Conservation (phyloP, 345 rosid genomes). For the Firmiana major region DNA sequence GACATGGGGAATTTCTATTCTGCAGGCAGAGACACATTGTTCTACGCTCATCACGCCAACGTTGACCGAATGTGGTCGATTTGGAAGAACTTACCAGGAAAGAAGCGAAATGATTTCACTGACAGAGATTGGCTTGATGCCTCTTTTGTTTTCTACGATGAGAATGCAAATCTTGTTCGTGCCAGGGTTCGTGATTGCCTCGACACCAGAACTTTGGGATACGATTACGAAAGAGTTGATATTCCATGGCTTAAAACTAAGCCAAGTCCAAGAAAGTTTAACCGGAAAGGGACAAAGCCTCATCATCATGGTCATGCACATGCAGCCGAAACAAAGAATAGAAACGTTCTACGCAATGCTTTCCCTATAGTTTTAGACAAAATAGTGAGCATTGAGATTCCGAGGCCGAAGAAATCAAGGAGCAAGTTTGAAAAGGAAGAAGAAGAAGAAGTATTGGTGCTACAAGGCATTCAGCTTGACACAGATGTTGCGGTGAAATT, state of each 20-base stretch:
- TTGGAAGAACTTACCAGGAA: constrained; percentile 47
- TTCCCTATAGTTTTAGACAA: constrained; percentile 42
- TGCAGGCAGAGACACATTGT: constrained; percentile 53
- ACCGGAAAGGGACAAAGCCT: constrained; percentile 7
- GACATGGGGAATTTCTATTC: constrained; percentile 65
- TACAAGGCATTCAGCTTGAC: constrained; percentile 39
- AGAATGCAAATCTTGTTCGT: constrained; percentile 49
- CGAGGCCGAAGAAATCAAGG: constrained; percentile 42
- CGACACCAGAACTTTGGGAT: constrained; percentile 32
- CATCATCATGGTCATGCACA: constrained; percentile 11
- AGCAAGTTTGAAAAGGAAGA: constrained; percentile 48
- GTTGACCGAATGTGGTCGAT: constrained; percentile 52
- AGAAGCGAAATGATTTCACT: constrained; percentile 29
- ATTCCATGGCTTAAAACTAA: constrained; percentile 46
- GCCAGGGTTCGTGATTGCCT: constrained; percentile 47
- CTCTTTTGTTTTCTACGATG: constrained; percentile 49
- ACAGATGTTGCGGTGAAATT: constrained; percentile 35
- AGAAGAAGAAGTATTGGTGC: constrained; percentile 44
- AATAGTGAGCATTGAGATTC: constrained; percentile 23
- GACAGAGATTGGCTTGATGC: constrained; percentile 52
- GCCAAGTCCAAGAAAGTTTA: constrained; percentile 38
- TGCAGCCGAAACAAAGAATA: constrained; percentile 25
- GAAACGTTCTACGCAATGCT: not conserved
- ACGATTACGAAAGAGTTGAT: constrained; percentile 43
- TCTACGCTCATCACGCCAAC: constrained; percentile 50